phyloP scores from a whole-genome alignment of 225 moss, liverwort and hornwort genomes.

The Rhytidiadelphus loreus region DNA sequence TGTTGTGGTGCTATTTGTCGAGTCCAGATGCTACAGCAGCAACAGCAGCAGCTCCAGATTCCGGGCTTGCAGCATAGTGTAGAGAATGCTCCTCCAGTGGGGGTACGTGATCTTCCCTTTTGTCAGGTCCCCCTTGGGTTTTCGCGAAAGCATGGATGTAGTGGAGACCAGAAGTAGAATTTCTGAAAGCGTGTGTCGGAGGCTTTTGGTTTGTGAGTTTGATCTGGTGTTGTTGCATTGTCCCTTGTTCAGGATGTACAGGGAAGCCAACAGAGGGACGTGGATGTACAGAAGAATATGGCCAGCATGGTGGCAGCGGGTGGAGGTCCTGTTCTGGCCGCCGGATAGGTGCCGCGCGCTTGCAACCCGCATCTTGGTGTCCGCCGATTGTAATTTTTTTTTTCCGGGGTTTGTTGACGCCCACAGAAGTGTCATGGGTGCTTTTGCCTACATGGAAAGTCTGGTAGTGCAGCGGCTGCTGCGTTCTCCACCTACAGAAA shows the following conservation, averaged over 20 bases:
- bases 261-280: conserved; percentile 24
- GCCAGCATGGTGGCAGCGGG: conserved; percentile 17
- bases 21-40: conserved; percentile 71
- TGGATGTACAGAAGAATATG: conserved; percentile 37
- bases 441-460: conserved; percentile 10
- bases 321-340: conserved; percentile 22
- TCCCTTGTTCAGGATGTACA: conserved; percentile 20
- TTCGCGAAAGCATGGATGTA: neutral
- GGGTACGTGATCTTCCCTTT: conserved; percentile 1
- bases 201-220: neutral
- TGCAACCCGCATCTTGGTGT: neutral
- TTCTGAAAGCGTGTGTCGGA: neutral
- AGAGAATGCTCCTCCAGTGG: conserved; percentile 52
- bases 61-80: conserved; percentile 60
- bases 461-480: conserved; percentile 7
- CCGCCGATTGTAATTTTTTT: conserved; percentile 15
- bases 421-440: conserved; percentile 8
- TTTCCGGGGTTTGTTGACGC: conserved; percentile 6
- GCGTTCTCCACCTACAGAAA: neutral
- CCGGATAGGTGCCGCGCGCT: conserved; percentile 14
- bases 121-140: neutral
- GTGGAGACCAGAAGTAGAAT: neutral
- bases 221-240: neutral
- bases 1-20: neutral
- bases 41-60: conserved; percentile 42